A percentile compares a stretch with the other conserved stretches of the same genome.
These are phyloP conservation scores for Auricularia heimuer DNA, from an alignment of 768 basidiomycete species.

Conservation along the genomic window DNA sequence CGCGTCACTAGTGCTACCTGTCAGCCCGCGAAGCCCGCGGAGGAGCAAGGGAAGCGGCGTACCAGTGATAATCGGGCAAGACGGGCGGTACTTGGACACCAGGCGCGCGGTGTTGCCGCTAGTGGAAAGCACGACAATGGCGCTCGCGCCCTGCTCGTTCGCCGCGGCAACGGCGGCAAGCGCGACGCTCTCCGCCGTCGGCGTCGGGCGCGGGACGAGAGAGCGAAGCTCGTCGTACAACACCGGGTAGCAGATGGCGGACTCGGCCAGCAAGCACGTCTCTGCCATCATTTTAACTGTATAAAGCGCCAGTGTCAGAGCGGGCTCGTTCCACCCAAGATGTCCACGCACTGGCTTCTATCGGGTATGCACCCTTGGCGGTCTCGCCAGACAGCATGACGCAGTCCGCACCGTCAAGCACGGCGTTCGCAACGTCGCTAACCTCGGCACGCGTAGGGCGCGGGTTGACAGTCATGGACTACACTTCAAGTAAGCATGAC, in stretches of 20 bases:
- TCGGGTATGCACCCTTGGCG: conserved; percentile 93
- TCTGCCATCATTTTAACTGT: conserved; percentile 99
- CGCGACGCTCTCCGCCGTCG: conserved; percentile 91
- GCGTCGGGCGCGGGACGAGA: conserved; percentile 78
- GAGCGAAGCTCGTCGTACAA: conserved; percentile 81
- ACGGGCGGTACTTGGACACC: conserved; percentile 91
- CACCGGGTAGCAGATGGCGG: conserved; percentile 90
- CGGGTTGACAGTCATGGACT: conserved; percentile 99
- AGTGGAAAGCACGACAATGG: conserved; percentile 92
- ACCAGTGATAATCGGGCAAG: conserved; percentile 92
- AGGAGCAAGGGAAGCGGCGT: background rate
- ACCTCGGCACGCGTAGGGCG: conserved; percentile 97
- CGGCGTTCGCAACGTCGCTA: conserved; percentile 98
- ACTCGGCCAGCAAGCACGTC: conserved; percentile 93
- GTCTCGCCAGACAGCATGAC: conserved; percentile 99
- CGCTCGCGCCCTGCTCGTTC: conserved; percentile 87
- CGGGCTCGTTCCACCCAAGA: background rate
- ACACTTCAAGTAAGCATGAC: background rate
- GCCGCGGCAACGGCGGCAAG: conserved; percentile 94
- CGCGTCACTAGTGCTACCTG: conserved; percentile 64
- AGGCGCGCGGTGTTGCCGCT: conserved; percentile 94
- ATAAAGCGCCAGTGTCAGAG: conserved; percentile 1
- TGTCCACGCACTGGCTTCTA: conserved; percentile 68
- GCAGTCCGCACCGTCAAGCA: conserved; percentile 97
- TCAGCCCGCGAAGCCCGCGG: background rate